Evolutionary conservation across 2,329 filamentous ascomycete genomes (phyloP).

Genomic region (Aspergillus terreus): DNA sequence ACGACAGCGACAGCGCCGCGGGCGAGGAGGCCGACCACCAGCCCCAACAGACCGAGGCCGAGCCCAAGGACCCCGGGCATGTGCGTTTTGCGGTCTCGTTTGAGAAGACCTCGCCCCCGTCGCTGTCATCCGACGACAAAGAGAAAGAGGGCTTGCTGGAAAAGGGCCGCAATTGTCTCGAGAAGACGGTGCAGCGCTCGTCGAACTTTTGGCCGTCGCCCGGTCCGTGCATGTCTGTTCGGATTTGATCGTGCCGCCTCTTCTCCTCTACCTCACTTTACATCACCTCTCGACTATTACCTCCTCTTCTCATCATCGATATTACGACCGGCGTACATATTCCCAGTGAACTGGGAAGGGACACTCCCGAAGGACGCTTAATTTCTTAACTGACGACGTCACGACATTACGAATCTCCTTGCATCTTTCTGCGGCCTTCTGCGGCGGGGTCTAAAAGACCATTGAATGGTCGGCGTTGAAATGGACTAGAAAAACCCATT

Average conservation of each 20-base stretch:
- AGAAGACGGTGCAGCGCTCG: constrained; percentile 19
- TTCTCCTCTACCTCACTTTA: not conserved
- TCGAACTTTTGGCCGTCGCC: constrained; percentile 25
- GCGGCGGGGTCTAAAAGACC: not conserved
- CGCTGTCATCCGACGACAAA: constrained; percentile 1
- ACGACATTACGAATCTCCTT: not conserved
- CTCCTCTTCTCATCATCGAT: not conserved
- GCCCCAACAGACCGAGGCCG: not conserved
- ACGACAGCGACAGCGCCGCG: constrained; percentile 3
- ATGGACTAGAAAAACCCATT: not conserved
- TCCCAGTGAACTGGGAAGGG: not conserved
- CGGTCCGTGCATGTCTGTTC: constrained; percentile 19
- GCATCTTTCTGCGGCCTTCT: not conserved
- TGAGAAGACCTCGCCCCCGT: not conserved
- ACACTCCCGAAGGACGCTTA: not conserved
- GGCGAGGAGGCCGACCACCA: constrained; percentile 5
- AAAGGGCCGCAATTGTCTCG: constrained; percentile 25
- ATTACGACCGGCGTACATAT: not conserved
- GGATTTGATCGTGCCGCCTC: constrained; percentile 10
- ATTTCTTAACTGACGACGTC: not conserved
- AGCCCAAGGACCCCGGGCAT: constrained; percentile 7
- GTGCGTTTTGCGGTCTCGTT: constrained; percentile 17
- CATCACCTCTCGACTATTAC: not conserved
- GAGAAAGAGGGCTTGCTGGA: constrained; percentile 19
- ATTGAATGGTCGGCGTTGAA: not conserved